phyloP scores from a whole-genome alignment of 1,284 basidiomycete species.

The Melampsora abietis-canadensis region DNA sequence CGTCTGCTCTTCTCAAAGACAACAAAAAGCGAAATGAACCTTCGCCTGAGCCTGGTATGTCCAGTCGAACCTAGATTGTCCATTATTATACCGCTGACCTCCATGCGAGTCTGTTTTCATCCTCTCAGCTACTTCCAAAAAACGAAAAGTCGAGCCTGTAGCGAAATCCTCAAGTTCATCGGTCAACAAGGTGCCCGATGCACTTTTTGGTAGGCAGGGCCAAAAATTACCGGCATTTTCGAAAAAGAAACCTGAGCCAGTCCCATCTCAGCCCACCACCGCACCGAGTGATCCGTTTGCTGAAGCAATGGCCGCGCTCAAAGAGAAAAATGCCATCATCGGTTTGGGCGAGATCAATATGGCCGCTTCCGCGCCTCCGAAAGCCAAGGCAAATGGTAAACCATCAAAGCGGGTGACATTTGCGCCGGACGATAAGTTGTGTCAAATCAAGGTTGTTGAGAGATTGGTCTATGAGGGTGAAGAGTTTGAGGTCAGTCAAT shows the following conservation, averaged over 20 bases:
- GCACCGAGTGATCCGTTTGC: conserved; percentile 24
- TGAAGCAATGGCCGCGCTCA: conserved; percentile 33
- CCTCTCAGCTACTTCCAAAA: not conserved
- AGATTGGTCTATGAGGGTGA: conserved; percentile 42
- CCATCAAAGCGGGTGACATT: conserved; percentile 28
- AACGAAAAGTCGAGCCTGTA: conserved; percentile 31
- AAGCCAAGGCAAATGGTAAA: conserved; percentile 6
- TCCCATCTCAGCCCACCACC: not conserved
- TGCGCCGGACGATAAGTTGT: conserved; percentile 29
- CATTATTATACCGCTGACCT: too few species aligned
- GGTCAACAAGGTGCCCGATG: conserved; percentile 17
- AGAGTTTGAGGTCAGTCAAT: conserved; percentile 33
- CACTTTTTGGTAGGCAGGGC: conserved; percentile 34
- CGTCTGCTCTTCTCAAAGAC: conserved; percentile 8
- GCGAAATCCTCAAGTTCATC: not conserved
- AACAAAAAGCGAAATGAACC: conserved; percentile 28
- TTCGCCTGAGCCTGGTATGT: conserved; percentile 30
- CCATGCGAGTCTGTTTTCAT: not conserved
- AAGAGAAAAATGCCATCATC: not conserved
- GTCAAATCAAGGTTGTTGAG: conserved; percentile 43
- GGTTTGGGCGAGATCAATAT: conserved; percentile 3
- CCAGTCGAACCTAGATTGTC: not conserved
- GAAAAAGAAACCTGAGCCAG: conserved; percentile 26
- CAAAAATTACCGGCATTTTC: conserved; percentile 36
- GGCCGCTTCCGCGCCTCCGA: not conserved